Evolutionary conservation across 2,329 filamentous ascomycete species (phyloP).

Genomic region (Berkeleyomyces rouxiae): DNA sequence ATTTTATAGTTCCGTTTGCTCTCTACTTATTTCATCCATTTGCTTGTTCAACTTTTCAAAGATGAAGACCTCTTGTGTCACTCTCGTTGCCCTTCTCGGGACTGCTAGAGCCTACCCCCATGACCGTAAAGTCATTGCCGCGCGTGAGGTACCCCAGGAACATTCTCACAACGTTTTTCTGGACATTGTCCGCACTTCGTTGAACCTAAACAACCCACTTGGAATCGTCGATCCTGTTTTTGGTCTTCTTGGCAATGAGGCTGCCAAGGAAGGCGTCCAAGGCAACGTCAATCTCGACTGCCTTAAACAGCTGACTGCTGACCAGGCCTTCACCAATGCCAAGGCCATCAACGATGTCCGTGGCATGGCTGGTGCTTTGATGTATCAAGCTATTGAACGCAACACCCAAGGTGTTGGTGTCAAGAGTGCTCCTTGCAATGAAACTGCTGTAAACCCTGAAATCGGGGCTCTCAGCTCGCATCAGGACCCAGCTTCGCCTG

Average conservation of each 20-base stretch:
- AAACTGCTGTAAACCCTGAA: slow-evolving; percentile 45
- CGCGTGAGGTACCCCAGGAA: slow-evolving; percentile 37
- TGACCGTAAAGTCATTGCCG: slow-evolving; percentile 13
- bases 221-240: slow-evolving; percentile 35
- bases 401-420: slow-evolving; percentile 30
- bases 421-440: slow-evolving; percentile 37
- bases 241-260: slow-evolving; percentile 26
- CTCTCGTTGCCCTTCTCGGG: slow-evolving; percentile 14
- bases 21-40: not conserved
- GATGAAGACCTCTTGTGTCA: slow-evolving; percentile 7
- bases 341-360: slow-evolving; percentile 34
- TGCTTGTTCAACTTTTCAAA: not conserved
- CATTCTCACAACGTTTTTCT: slow-evolving; percentile 37
- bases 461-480: slow-evolving; percentile 47
- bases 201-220: slow-evolving; percentile 35
- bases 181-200: slow-evolving; percentile 25
- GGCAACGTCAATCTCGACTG: slow-evolving; percentile 25
- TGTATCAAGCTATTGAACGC: slow-evolving; percentile 37
- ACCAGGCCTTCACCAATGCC: slow-evolving; percentile 44
- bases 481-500: slow-evolving; percentile 47
- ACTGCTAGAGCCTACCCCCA: slow-evolving; percentile 14
- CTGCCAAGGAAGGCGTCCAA: slow-evolving; percentile 34
- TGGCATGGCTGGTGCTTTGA: slow-evolving; percentile 36
- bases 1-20: not conserved
- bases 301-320: slow-evolving; percentile 33